phyloP scores from a whole-genome alignment of 495 filamentous ascomycete species.

The Hypoxylon trugodes region DNA sequence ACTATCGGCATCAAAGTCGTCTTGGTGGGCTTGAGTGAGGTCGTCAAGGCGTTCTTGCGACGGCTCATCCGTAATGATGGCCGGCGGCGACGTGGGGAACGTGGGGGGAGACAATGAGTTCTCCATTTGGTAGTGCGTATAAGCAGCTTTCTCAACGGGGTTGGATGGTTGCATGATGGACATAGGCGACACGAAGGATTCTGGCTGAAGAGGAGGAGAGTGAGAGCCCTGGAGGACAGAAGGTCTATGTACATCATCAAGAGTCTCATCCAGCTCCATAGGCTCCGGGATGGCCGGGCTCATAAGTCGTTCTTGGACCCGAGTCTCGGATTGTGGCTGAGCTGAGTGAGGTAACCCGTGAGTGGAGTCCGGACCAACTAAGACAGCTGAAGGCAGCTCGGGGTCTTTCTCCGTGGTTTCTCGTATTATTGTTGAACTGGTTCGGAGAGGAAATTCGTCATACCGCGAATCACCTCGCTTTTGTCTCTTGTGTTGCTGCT shows the following conservation, averaged over 20 bases:
- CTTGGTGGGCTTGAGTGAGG: slow-evolving; percentile 11
- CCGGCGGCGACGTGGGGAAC: slow-evolving; percentile 27
- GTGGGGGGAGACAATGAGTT: slow-evolving; percentile 47
- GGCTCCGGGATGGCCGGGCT: slow-evolving; percentile 47
- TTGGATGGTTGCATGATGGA: slow-evolving; percentile 57
- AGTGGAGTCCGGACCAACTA: slow-evolving; percentile 39
- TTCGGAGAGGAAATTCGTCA: slow-evolving; percentile 32
- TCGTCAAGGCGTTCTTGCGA: slow-evolving; percentile 20
- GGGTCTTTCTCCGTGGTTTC: slow-evolving; percentile 43
- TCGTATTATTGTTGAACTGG: slow-evolving; percentile 38
- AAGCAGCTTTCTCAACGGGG: slow-evolving; percentile 50
- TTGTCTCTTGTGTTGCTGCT: slow-evolving; percentile 33
- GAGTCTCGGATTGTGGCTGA: slow-evolving; percentile 44
- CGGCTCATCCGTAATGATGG: slow-evolving; percentile 38
- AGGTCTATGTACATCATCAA: slow-evolving; percentile 26
- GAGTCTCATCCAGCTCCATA: slow-evolving; percentile 39
- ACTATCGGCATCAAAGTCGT: slow-evolving; percentile 44
- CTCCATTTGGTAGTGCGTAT: slow-evolving; percentile 52
- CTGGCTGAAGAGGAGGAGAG: slow-evolving; percentile 42
- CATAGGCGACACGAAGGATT: slow-evolving; percentile 51
- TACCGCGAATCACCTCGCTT: slow-evolving; percentile 39
- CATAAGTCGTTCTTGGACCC: slow-evolving; percentile 43
- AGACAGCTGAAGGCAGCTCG: slow-evolving; percentile 41
- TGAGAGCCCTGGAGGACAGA: slow-evolving; percentile 36
- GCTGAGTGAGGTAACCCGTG: slow-evolving; percentile 42